Percentiles rank a stretch among this genome's conserved stretches.
Evolutionary conservation across 164 flowering plant species (phyloP).

Genomic region (Vitis rupestris): DNA sequence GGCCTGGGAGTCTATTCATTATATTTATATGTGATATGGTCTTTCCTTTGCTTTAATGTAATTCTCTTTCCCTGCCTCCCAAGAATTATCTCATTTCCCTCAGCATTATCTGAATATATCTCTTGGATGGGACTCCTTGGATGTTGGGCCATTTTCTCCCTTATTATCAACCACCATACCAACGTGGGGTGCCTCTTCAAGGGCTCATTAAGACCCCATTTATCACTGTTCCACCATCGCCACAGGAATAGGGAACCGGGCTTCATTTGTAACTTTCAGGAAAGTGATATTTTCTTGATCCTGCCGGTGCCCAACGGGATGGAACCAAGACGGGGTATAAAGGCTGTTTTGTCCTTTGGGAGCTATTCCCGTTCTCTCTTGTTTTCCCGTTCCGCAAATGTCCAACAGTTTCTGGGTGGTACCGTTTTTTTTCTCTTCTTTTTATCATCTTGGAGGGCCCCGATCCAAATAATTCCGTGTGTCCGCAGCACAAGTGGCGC

Average conservation of each 20-base stretch:
- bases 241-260: not conserved
- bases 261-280: not conserved
- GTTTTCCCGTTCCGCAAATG: not conserved
- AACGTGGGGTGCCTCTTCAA: not conserved
- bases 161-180: not conserved
- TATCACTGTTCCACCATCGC: too few species aligned
- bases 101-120: not conserved
- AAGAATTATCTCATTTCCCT: too few species aligned
- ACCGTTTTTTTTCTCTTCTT: too few species aligned
- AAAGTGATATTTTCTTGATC: constrained; percentile 1
- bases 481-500: constrained; percentile 6
- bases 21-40: constrained; percentile 8
- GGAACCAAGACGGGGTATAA: not conserved
- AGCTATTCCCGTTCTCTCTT: constrained; percentile 8
- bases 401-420: not conserved
- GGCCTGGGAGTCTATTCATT: constrained; percentile 2
- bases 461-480: not conserved
- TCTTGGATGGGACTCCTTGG: not conserved
- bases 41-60: not conserved
- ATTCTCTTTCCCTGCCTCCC: too few species aligned
- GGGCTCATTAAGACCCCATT: not conserved
- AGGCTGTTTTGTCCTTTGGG: constrained; percentile 10
- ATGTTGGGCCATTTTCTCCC: not conserved
- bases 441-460: not conserved
- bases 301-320: not conserved